These are phyloP conservation scores for Pyropia haitanensis DNA, from an alignment of 23 red algal genomes.

Conservation along the genomic window DNA sequence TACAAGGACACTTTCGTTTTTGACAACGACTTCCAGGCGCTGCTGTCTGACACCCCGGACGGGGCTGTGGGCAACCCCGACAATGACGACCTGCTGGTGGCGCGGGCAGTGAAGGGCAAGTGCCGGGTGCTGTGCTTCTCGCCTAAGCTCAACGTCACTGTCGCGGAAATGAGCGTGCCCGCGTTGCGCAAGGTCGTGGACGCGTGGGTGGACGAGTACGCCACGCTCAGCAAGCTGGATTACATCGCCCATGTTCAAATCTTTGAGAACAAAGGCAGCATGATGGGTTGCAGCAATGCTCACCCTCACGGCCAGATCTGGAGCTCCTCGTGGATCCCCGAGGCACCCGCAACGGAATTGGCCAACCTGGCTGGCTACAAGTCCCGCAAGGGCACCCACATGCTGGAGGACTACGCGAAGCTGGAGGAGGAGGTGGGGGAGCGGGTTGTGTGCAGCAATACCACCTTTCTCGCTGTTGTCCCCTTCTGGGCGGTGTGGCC, in stretches of 20 bases:
- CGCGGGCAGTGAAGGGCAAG: conserved; percentile 52
- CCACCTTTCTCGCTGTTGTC: conserved; percentile 76
- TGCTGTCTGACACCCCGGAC: conserved; percentile 60
- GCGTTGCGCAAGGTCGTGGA: conserved; percentile 64
- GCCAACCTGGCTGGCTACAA: conserved; percentile 50
- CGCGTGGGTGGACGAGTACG: conserved; percentile 75
- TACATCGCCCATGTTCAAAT: conserved; percentile 90
- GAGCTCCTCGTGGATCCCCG: conserved; percentile 79
- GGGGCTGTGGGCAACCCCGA: conserved; percentile 32
- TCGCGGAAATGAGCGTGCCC: conserved; percentile 83
- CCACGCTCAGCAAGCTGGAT: conserved; percentile 29
- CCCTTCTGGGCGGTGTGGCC: conserved; percentile 98
- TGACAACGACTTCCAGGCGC: conserved; percentile 88
- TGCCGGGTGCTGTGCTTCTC: conserved; percentile 97
- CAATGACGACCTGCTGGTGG: conserved; percentile 55
- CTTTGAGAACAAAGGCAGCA: conserved; percentile 95
- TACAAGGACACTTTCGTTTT: conserved; percentile 87
- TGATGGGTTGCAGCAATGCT: conserved; percentile 96
- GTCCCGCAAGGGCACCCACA: conserved; percentile 27
- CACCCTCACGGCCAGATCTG: conserved; percentile 98
- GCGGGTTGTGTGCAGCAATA: conserved; percentile 81
- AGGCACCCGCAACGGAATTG: conserved; percentile 49
- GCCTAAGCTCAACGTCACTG: conserved; percentile 79
- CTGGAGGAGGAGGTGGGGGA: conserved; percentile 54
- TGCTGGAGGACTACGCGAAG: conserved; percentile 71